Evolutionary conservation across 2,329 filamentous ascomycete genomes (phyloP).

Genomic region (Aureobasidium sp.): DNA sequence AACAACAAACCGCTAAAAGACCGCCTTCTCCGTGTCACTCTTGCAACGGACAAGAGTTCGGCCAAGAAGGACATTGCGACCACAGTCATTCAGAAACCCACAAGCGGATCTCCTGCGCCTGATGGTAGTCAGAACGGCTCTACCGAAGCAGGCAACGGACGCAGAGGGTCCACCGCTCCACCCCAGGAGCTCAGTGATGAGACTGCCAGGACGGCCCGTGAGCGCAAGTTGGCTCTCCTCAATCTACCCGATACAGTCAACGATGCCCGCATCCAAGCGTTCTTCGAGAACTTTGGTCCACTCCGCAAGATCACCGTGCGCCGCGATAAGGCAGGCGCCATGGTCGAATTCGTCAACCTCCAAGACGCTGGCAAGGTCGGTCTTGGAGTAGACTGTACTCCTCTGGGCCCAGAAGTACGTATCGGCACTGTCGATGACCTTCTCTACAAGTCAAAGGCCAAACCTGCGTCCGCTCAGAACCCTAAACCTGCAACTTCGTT

Average conservation of each 20-base stretch:
- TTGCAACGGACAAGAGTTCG: slow-evolving; percentile 22
- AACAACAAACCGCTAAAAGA: slow-evolving; percentile 29
- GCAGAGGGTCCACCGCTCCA: slow-evolving; percentile 26
- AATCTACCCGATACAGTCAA: slow-evolving; percentile 90
- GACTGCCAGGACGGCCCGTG: slow-evolving; percentile 29
- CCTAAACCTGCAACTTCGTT: slow-evolving; percentile 23
- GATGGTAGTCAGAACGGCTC: slow-evolving; percentile 17
- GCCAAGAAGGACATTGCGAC: slow-evolving; percentile 17
- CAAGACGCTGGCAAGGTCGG: slow-evolving; percentile 65
- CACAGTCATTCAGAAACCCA: slow-evolving; percentile 14
- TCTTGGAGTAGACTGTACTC: slow-evolving; percentile 36
- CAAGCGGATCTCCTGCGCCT: slow-evolving; percentile 13
- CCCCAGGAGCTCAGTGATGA: slow-evolving; percentile 17
- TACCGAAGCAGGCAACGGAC: slow-evolving; percentile 5
- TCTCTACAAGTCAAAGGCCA: slow-evolving; percentile 35
- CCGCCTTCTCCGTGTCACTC: slow-evolving; percentile 30
- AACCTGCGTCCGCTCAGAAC: slow-evolving; percentile 27
- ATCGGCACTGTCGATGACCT: slow-evolving; percentile 48
- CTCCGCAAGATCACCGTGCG: slow-evolving; percentile 72
- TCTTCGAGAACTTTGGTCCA: slow-evolving; percentile 63
- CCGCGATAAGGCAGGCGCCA: slow-evolving; percentile 75
- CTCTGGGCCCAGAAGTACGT: slow-evolving; percentile 33
- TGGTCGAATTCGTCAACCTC: slow-evolving; percentile 71
- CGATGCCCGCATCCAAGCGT: slow-evolving; percentile 67
- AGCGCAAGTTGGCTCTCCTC: slow-evolving; percentile 73